These are phyloP conservation scores for Cercospora janseana DNA, from an alignment of 2,329 filamentous ascomycete species.

Conservation along the genomic window DNA sequence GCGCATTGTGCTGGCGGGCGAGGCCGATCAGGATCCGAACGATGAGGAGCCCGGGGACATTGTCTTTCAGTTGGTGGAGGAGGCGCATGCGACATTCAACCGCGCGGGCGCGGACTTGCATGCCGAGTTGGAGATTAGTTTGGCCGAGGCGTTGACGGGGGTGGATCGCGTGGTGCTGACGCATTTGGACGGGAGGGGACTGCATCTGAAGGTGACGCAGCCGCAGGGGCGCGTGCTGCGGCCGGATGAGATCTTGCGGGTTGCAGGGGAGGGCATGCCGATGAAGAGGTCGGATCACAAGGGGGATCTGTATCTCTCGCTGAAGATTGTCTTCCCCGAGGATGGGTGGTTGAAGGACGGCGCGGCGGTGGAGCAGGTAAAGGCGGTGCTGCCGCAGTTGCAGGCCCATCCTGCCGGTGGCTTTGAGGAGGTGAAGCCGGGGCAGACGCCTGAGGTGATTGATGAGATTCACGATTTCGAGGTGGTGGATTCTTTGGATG, in stretches of 20 bases:
- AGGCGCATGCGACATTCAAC: constrained; percentile 76
- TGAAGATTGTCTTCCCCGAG: constrained; percentile 85
- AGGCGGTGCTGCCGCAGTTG: constrained; percentile 67
- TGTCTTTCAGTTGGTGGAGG: constrained; percentile 81
- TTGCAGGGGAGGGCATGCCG: constrained; percentile 92
- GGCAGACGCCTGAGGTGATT: constrained; percentile 65
- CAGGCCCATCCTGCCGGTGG: constrained; percentile 34
- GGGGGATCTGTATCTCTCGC: constrained; percentile 82
- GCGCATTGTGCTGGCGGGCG: constrained; percentile 83
- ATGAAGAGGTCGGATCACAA: constrained; percentile 77
- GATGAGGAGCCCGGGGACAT: constrained; percentile 90
- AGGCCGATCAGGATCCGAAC: constrained; percentile 88
- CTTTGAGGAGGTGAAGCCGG: constrained; percentile 39
- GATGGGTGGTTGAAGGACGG: constrained; percentile 74
- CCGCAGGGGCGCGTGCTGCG: constrained; percentile 71
- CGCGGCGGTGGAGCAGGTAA: constrained; percentile 66
- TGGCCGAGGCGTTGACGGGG: constrained; percentile 80
- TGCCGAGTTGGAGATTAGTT: constrained; percentile 74
- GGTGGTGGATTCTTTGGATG: constrained; percentile 76
- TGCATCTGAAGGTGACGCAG: constrained; percentile 73
- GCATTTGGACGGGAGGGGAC: constrained; percentile 90
- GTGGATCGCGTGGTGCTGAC: constrained; percentile 88
- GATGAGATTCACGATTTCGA: constrained; percentile 83
- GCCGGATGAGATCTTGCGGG: constrained; percentile 80
- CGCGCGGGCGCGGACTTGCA: constrained; percentile 81